Evolutionary conservation across 768 basidiomycete species (phyloP).

Genomic region (Stropharia rugosoannulata): DNA sequence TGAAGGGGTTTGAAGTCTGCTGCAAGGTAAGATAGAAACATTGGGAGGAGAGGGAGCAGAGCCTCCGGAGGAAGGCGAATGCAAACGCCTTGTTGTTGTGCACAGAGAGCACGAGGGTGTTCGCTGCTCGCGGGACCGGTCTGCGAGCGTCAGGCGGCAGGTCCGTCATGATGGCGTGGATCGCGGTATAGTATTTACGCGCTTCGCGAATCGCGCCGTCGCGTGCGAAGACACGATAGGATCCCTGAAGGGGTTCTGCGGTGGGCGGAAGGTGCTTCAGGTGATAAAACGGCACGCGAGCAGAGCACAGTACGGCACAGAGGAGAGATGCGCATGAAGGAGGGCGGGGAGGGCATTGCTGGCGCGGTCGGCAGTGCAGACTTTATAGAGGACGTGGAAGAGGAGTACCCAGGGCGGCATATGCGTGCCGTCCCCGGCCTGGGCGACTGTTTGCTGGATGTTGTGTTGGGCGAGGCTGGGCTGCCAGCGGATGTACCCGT

Average conservation of each 20-base stretch:
- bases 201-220: constrained; percentile 42
- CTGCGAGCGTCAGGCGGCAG: constrained; percentile 3
- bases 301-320: constrained; percentile 37
- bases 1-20: neutral
- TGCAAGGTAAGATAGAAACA: neutral
- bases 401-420: constrained; percentile 46
- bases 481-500: constrained; percentile 41
- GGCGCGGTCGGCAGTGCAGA: constrained; percentile 44
- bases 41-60: no score
- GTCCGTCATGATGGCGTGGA: no score
- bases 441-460: constrained; percentile 28
- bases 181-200: no score
- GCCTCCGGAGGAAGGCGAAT: constrained; percentile 39
- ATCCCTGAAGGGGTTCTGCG: constrained; percentile 43
- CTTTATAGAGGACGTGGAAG: constrained; percentile 44
- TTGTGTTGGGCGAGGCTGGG: constrained; percentile 31
- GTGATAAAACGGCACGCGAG: constrained; percentile 52
- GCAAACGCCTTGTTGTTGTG: constrained; percentile 43
- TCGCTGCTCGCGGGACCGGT: constrained; percentile 27
- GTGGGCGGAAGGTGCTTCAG: constrained; percentile 41
- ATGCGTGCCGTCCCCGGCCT: constrained; percentile 15
- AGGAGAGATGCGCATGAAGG: constrained; percentile 36
- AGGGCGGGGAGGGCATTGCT: constrained; percentile 41
- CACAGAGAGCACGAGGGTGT: constrained; percentile 42
- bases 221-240: constrained; percentile 48